Base-by-base conservation (phyloP, 345 rosid species). In the Turnera subulata region DNA sequence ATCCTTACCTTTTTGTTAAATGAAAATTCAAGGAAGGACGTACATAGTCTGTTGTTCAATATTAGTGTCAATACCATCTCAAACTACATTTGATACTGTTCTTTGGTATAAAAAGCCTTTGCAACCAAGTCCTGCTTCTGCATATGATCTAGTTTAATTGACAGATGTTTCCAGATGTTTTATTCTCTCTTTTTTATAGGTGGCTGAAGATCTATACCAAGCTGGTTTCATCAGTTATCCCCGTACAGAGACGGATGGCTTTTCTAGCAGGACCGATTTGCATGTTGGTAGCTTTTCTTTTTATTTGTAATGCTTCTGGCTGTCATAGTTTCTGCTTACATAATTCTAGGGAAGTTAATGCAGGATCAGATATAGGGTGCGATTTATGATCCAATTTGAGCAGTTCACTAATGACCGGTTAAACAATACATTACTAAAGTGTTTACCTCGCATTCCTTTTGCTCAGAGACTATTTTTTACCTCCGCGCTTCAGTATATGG, bases 211-310 rank as follows among this genome's bases (percentile, higher is more conserved):
- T 55, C 81, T 93, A 53, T 93, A 93, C 67, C 96, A 89, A 80
- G 76, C 99, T 70, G 97, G 99, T 72, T 85, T 84, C 74, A 87
- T 89, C 53, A 89, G 99, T 78, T 93, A 93, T 82, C 99, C 99
- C 58, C 97, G 99, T 64, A 93, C 99, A 24, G 99, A 93, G 81
- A 93, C 96, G 14, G 96, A 93, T 66, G 17, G 73, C 74, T 93
- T 93, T 74, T 89, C 97, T 51, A 69, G 77, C 62, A 75, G 93
- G 79, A 89, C 97, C 62, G 85, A 93, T 76, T 76, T 93, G 79
- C 94, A 80, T 69, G 97, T 93, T 57, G 76, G 98, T 82, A 75
- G 68, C 74, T 65, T 66, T 65, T 46, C 59, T 42, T 54, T 9
- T 26, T 6, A 11, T 61, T 40, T 68, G 26, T 49, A 16, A 13